These are phyloP conservation scores for Hysterium pulicare DNA, from an alignment of 2,329 filamentous ascomycete genomes.

Conservation along the genomic window DNA sequence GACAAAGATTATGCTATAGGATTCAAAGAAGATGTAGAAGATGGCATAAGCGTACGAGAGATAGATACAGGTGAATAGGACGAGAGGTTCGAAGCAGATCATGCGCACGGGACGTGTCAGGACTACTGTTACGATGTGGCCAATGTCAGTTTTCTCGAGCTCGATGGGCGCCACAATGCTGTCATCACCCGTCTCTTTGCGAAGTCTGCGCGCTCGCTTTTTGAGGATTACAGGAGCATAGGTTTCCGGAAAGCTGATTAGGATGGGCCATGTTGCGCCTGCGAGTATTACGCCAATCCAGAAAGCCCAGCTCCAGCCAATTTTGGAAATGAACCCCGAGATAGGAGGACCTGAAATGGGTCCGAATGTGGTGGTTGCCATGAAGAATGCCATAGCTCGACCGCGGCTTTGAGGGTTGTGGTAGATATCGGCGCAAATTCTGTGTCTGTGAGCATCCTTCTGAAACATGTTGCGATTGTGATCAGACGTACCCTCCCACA, in stretches of 20 bases:
- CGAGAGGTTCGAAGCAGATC: constrained; percentile 70
- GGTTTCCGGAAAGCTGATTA: constrained; percentile 59
- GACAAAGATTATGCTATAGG: constrained; percentile 65
- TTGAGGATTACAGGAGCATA: constrained; percentile 46
- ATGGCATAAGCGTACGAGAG: constrained; percentile 61
- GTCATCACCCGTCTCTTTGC: constrained; percentile 52
- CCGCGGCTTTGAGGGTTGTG: constrained; percentile 54
- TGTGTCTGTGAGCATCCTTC: constrained; percentile 6
- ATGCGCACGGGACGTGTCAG: constrained; percentile 70
- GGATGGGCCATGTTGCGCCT: constrained; percentile 56
- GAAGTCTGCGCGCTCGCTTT: constrained; percentile 55
- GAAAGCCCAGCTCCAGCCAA: constrained; percentile 68
- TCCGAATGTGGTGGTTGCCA: constrained; percentile 64
- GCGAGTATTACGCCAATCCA: constrained; percentile 70
- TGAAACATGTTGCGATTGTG: not conserved
- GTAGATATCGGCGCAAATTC: constrained; percentile 65
- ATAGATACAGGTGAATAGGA: constrained; percentile 68
- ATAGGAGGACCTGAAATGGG: constrained; percentile 65
- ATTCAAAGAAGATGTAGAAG: constrained; percentile 73
- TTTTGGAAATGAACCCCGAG: constrained; percentile 58
- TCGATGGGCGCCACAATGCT: constrained; percentile 60
- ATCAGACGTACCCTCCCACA: constrained; percentile 47
- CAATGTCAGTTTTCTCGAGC: constrained; percentile 56
- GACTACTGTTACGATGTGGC: constrained; percentile 64
- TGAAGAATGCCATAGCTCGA: constrained; percentile 61